Evolutionary conservation across 306 rosid genomes (phyloP).

Genomic region (Malus orientalis): DNA sequence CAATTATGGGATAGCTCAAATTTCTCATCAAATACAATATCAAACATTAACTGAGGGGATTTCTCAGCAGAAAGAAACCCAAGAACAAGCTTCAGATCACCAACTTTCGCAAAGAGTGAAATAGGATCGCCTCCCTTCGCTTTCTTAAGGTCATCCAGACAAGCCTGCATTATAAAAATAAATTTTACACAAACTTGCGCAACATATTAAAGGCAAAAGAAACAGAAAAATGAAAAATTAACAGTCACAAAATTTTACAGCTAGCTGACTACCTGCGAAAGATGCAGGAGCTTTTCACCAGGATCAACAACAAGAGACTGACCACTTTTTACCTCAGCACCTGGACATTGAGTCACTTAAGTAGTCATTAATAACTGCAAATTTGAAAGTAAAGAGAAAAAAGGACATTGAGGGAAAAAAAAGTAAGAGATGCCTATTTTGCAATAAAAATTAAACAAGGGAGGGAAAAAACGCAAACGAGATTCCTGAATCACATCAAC

Average conservation of each 20-base stretch:
- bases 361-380: background rate
- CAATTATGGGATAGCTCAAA: slow-evolving; percentile 65
- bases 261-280: slow-evolving; percentile 37
- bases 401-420: background rate
- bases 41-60: slow-evolving; percentile 48
- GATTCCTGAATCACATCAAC: background rate
- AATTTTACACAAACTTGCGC: background rate
- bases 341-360: slow-evolving; percentile 17
- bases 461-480: background rate
- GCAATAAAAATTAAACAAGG: background rate
- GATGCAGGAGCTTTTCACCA: slow-evolving; percentile 26
- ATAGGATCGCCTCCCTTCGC: slow-evolving; percentile 47
- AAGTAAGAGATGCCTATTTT: background rate
- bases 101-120: slow-evolving; percentile 36
- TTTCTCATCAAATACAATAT: slow-evolving; percentile 47
- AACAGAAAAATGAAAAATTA: background rate
- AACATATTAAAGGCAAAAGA: background rate
- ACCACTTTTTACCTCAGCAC: slow-evolving; percentile 45
- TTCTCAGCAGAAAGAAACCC: slow-evolving; percentile 54
- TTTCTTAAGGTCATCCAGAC: slow-evolving; percentile 47
- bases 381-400: too few relatives aligned
- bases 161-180: slow-evolving; percentile 35
- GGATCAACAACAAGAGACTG: slow-evolving; percentile 37
- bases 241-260: background rate
- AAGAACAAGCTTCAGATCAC: slow-evolving; percentile 43